phyloP scores from a whole-genome alignment of 208 protist species.

The Wallacemonas sp. region DNA sequence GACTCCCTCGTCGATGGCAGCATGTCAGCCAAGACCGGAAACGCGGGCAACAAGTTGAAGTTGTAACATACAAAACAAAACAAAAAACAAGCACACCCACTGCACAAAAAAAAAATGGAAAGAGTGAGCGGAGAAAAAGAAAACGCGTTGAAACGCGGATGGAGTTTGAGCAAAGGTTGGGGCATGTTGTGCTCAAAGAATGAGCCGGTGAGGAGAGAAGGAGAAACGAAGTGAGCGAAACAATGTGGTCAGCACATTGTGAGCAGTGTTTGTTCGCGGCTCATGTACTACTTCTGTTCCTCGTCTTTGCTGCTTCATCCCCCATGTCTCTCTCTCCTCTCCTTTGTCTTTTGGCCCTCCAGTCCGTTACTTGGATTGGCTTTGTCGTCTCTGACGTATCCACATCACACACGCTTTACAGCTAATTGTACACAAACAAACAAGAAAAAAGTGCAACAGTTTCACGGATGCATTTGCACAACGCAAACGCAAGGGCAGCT shows the following conservation, averaged over 20 bases:
- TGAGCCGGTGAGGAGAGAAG: neutral
- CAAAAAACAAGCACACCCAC: neutral
- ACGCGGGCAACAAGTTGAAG: slow-evolving; percentile 40
- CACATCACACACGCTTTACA: slow-evolving; percentile 24
- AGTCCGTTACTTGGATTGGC: neutral
- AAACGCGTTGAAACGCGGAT: neutral
- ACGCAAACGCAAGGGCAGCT: neutral
- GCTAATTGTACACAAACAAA: neutral
- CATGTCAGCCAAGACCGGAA: slow-evolving; percentile 54
- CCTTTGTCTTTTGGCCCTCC: neutral
- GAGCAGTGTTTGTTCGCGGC: too few relatives aligned
- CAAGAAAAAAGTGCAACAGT: neutral
- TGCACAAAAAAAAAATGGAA: neutral
- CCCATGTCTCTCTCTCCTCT: slow-evolving; percentile 1
- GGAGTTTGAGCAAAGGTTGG: neutral
- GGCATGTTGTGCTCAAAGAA: too few relatives aligned
- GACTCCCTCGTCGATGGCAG: slow-evolving; percentile 75
- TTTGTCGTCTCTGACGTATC: slow-evolving; percentile 19
- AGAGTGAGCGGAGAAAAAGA: neutral
- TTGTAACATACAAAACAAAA: slow-evolving; percentile 24
- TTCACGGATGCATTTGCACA: neutral
- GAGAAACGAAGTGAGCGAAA: neutral
- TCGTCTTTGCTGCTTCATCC: slow-evolving; percentile 19
- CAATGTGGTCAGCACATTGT: neutral
- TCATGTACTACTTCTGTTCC: neutral